A percentile compares a stretch with the other conserved stretches of the same genome.
Conservation (phyloP, 2,329 filamentous ascomycete genomes). For the Elsinoe perseae region DNA sequence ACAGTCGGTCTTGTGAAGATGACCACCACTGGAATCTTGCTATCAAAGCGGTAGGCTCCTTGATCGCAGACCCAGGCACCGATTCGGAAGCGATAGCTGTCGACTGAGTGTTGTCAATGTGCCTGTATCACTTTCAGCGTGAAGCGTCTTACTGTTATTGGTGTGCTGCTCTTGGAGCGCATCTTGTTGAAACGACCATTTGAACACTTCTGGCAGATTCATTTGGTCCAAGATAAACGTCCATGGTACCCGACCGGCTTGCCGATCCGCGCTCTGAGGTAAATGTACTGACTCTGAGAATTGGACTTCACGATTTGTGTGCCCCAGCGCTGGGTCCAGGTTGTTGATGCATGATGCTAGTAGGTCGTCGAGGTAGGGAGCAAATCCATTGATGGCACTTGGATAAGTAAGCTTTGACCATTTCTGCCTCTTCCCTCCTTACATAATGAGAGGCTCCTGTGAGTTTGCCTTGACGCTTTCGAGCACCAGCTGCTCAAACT, state of each 20-base stretch:
- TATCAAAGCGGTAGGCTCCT: conserved; percentile 28
- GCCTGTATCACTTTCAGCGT: background rate
- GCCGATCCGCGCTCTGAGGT: conserved; percentile 28
- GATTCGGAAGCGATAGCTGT: conserved; percentile 29
- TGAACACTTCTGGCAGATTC: conserved; percentile 34
- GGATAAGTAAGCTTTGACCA: background rate
- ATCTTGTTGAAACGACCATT: conserved; percentile 30
- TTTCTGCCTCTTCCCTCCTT: background rate
- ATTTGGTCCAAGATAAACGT: conserved; percentile 33
- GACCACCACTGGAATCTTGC: conserved; percentile 27
- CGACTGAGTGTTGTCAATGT: conserved; percentile 20
- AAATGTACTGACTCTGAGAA: conserved; percentile 31
- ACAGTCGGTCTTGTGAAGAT: conserved; percentile 29
- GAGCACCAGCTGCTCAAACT: conserved; percentile 27
- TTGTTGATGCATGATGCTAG: conserved; percentile 29
- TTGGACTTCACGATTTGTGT: conserved; percentile 30
- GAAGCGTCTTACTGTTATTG: conserved; percentile 7
- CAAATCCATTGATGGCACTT: conserved; percentile 28
- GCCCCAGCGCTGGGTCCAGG: conserved; percentile 27
- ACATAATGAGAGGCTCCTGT: conserved; percentile 29
- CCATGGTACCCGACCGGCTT: conserved; percentile 28
- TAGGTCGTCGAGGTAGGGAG: conserved; percentile 30
- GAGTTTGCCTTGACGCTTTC: conserved; percentile 28
- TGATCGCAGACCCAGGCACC: conserved; percentile 31
- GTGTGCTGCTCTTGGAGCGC: conserved; percentile 24